These are phyloP conservation scores for Claviceps sp. DNA, from an alignment of 2,329 filamentous ascomycete species.

Conservation along the genomic window DNA sequence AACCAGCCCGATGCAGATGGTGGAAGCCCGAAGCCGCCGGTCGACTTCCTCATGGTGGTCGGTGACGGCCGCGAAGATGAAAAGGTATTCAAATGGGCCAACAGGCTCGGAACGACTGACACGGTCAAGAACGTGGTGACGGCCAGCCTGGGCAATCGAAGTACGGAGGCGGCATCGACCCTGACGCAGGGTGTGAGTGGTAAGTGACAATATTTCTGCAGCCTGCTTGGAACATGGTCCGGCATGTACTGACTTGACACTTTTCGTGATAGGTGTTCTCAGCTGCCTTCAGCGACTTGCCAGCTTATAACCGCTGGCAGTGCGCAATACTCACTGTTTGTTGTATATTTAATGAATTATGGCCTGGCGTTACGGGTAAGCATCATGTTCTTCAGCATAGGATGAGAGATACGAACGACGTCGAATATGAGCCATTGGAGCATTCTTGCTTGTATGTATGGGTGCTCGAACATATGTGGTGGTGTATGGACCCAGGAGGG, in stretches of 20 bases:
- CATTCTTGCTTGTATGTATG: not conserved
- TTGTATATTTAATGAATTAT: not conserved
- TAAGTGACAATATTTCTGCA: constrained; percentile 25
- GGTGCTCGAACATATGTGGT: not conserved
- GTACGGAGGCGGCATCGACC: constrained; percentile 76
- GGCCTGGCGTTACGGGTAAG: constrained; percentile 4
- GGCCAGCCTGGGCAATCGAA: constrained; percentile 74
- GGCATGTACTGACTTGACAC: not conserved
- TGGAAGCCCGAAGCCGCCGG: constrained; percentile 26
- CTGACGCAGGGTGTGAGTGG: constrained; percentile 86
- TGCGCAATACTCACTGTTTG: not conserved
- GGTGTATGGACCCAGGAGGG: not conserved
- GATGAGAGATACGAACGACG: not conserved
- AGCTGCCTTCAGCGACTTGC: constrained; percentile 30
- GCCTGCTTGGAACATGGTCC: no score
- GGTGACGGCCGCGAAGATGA: constrained; percentile 91
- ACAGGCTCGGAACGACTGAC: constrained; percentile 49
- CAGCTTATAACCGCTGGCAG: constrained; percentile 11
- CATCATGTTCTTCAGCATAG: not conserved
- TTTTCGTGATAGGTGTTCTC: constrained; percentile 22
- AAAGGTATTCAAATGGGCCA: constrained; percentile 89
- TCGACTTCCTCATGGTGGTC: constrained; percentile 80
- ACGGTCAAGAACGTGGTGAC: constrained; percentile 60
- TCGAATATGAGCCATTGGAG: not conserved
- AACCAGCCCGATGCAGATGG: constrained; percentile 17